These are phyloP conservation scores for Prillingera fragicola DNA, from an alignment of 1,284 basidiomycete species.

Conservation along the genomic window DNA sequence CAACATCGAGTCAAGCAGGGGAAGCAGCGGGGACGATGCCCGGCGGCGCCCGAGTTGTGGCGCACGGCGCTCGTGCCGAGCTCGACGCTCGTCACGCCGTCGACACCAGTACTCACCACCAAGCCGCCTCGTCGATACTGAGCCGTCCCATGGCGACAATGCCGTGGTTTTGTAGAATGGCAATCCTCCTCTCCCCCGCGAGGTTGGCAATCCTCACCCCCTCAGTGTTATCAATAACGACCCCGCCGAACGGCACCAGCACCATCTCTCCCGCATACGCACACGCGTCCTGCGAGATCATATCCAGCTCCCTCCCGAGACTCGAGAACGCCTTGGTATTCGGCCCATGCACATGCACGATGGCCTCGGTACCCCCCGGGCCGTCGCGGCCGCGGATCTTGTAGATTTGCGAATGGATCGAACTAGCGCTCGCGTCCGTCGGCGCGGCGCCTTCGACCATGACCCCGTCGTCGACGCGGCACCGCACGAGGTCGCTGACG, in stretches of 20 bases:
- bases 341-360: slow-evolving; percentile 43
- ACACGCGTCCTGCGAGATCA: slow-evolving; percentile 43
- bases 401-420: slow-evolving; percentile 41
- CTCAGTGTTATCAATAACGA: slow-evolving; percentile 37
- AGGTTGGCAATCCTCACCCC: slow-evolving; percentile 34
- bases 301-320: slow-evolving; percentile 33
- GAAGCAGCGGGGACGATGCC: too few relatives aligned
- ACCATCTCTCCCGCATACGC: slow-evolving; percentile 34
- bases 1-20: too few relatives aligned
- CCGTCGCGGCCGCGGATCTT: slow-evolving; percentile 27
- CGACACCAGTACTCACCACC: slow-evolving; percentile 45
- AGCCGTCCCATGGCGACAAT: slow-evolving; percentile 30
- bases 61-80: too few relatives aligned
- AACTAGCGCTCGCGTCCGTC: slow-evolving; percentile 34
- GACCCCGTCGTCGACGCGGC: slow-evolving; percentile 23
- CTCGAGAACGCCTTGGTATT: slow-evolving; percentile 36
- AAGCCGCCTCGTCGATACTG: slow-evolving; percentile 41
- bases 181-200: slow-evolving; percentile 26
- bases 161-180: slow-evolving; percentile 42
- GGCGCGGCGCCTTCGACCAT: slow-evolving; percentile 34
- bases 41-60: too few relatives aligned
- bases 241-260: slow-evolving; percentile 41
- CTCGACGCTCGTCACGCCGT: too few relatives aligned
- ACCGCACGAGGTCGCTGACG: slow-evolving; percentile 32
- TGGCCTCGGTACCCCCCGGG: slow-evolving; percentile 28